Evolutionary conservation across 2,329 filamentous ascomycete species (phyloP).

Genomic region (Venturia effusa): DNA sequence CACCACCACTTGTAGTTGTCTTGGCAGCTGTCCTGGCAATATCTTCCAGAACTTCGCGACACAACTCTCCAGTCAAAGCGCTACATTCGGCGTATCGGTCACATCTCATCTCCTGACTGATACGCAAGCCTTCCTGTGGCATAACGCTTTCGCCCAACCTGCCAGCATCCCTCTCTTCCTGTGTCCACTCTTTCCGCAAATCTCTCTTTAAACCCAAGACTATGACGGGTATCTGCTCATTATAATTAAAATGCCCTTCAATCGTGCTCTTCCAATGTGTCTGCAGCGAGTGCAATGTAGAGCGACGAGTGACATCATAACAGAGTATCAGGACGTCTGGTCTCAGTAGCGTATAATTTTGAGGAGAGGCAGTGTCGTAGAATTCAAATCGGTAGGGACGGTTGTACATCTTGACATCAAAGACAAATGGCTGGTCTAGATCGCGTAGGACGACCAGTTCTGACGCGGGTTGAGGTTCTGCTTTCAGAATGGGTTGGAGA

Average conservation of each 20-base stretch:
- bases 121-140: slow-evolving; percentile 36
- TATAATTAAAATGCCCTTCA: slow-evolving; percentile 41
- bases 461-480: slow-evolving; percentile 23
- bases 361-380: slow-evolving; percentile 46
- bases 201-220: slow-evolving; percentile 50
- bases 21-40: slow-evolving; percentile 46
- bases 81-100: slow-evolving; percentile 55
- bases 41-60: slow-evolving; percentile 49
- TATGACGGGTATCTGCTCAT: slow-evolving; percentile 44
- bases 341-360: slow-evolving; percentile 43
- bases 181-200: slow-evolving; percentile 34
- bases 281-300: slow-evolving; percentile 37
- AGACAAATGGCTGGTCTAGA: slow-evolving; percentile 47
- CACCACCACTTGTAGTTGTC: slow-evolving; percentile 45
- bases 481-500: slow-evolving; percentile 18
- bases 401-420: slow-evolving; percentile 46
- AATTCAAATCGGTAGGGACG: slow-evolving; percentile 44
- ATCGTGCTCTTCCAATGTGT: slow-evolving; percentile 32
- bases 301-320: slow-evolving; percentile 46
- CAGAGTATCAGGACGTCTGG: slow-evolving; percentile 48
- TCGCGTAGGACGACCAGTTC: slow-evolving; percentile 38
- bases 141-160: slow-evolving; percentile 31
- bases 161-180: slow-evolving; percentile 20
- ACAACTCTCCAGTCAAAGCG: slow-evolving; percentile 48
- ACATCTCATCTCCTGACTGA: slow-evolving; percentile 49